Conservation (phyloP, 192 early-diverging fungal genomes). For the Podila clonocystis region DNA sequence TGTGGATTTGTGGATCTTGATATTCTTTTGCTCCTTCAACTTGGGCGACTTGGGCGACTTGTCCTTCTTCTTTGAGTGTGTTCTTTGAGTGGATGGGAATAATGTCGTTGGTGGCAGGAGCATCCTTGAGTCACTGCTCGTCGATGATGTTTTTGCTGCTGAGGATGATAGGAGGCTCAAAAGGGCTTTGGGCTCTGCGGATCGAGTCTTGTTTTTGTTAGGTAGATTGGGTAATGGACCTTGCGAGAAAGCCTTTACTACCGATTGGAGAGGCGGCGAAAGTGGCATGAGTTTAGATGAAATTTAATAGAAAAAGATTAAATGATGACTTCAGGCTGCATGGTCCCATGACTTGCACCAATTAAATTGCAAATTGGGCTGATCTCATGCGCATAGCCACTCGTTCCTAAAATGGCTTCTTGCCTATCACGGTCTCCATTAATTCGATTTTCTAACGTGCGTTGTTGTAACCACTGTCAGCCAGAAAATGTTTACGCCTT, state of each 20-base stretch:
- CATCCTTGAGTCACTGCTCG: neutral
- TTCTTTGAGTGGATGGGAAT: neutral
- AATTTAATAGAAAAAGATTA: neutral
- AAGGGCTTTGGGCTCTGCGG: neutral
- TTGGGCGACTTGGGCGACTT: too few relatives aligned
- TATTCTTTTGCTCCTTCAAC: too few relatives aligned
- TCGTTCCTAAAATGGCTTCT: too few relatives aligned
- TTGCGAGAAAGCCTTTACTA: neutral
- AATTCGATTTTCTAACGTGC: too few relatives aligned
- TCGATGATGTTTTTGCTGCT: neutral
- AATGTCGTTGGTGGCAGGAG: neutral
- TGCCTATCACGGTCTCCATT: too few relatives aligned
- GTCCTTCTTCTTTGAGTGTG: too few relatives aligned
- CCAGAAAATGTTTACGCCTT: too few relatives aligned
- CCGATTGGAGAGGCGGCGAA: neutral
- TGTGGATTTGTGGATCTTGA: neutral
- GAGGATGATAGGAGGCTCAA: neutral
- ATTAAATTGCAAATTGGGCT: too few relatives aligned
- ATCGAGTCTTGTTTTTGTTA: neutral
- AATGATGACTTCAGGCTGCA: neutral
- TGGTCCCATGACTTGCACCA: too few relatives aligned
- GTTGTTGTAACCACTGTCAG: too few relatives aligned
- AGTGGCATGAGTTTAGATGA: neutral
- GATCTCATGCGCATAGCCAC: too few relatives aligned
- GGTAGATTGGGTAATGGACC: neutral